phyloP scores from a whole-genome alignment of 805 yeast genomes.

The Candida caryicola region DNA sequence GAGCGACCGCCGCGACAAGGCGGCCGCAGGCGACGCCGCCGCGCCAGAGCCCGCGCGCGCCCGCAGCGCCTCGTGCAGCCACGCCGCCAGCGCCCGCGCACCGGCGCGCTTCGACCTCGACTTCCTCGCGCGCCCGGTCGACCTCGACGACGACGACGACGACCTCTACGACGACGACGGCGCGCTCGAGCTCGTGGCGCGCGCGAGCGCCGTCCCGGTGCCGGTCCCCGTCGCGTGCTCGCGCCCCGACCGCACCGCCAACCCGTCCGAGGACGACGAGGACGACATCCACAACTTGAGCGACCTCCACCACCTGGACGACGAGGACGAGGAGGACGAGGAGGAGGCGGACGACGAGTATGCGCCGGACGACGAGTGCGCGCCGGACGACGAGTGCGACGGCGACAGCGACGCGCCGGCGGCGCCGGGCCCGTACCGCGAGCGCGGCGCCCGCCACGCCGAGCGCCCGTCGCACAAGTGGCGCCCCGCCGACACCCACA shows the following conservation, averaged over 20 bases:
- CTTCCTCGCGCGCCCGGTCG: not conserved
- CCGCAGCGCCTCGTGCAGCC: not conserved
- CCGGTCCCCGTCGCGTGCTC: not conserved
- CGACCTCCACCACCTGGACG: slow-evolving; percentile 29
- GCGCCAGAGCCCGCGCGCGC: not conserved
- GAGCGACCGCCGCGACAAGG: too few species aligned
- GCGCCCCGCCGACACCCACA: slow-evolving; percentile 42
- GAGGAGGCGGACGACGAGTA: slow-evolving; percentile 3
- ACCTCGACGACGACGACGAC: slow-evolving; percentile 10
- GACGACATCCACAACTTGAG: slow-evolving; percentile 25
- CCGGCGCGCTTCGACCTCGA: not conserved
- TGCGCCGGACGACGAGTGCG: not conserved
- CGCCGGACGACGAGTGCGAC: not conserved
- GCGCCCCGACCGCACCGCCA: not conserved
- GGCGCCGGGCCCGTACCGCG: not conserved
- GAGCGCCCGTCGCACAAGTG: slow-evolving; percentile 33
- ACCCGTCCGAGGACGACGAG: slow-evolving; percentile 7
- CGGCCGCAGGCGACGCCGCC: not conserved
- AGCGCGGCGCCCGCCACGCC: not conserved
- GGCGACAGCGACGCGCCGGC: not conserved
- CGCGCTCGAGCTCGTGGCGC: slow-evolving; percentile 5
- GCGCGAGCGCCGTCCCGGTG: not conserved
- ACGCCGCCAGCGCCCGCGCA: not conserved
- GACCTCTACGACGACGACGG: slow-evolving; percentile 14
- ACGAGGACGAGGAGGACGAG: slow-evolving; percentile 21